Evolutionary conservation across 345 rosid genomes (phyloP).

Genomic region (Luvunga scandens): DNA sequence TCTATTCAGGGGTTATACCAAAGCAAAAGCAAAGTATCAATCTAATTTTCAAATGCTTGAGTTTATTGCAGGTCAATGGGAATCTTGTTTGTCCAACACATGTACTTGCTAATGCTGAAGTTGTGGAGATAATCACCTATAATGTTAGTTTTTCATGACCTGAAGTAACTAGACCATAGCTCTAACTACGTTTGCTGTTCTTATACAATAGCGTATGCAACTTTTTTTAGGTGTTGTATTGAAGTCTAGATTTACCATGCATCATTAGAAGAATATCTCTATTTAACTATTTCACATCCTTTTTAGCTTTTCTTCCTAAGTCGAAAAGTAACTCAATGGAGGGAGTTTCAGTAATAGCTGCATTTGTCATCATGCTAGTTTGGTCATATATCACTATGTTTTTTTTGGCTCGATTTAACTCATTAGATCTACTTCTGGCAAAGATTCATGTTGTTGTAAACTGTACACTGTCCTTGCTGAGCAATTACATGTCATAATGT

Average conservation of each 20-base stretch:
- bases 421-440: not conserved
- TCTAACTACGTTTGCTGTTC: conserved; percentile 9
- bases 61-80: conserved; percentile 81
- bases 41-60: conserved; percentile 1
- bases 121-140: conserved; percentile 93
- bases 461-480: not conserved
- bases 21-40: not conserved
- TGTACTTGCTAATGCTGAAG: conserved; percentile 93
- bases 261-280: not conserved
- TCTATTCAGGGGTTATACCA: conserved; percentile 6
- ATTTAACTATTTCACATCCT: not conserved
- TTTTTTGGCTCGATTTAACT: not conserved
- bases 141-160: conserved; percentile 62
- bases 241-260: not conserved
- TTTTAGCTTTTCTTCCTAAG: not conserved
- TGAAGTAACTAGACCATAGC: not conserved
- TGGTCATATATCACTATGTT: not conserved
- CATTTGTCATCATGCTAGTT: not conserved
- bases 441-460: not conserved
- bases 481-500: not conserved
- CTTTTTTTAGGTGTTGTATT: not conserved
- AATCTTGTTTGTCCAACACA: conserved; percentile 85
- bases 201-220: not conserved
- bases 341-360: not conserved
- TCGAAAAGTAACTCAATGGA: not conserved